phyloP scores from a whole-genome alignment of 139 green algal genomes.

The Raphidocelis subcapitata region DNA sequence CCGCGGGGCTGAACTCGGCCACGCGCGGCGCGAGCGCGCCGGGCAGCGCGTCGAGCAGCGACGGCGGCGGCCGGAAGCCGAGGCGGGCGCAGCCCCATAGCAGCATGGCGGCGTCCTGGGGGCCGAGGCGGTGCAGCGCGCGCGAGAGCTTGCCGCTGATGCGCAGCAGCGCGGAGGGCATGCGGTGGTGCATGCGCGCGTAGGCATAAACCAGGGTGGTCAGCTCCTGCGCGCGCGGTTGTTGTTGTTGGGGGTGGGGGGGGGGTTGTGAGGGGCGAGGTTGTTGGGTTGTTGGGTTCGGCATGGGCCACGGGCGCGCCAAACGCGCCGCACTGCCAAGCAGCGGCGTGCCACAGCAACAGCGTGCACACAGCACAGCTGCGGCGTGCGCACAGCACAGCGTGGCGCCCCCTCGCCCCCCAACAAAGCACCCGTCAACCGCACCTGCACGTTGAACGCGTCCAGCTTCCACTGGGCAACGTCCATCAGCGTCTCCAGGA shows the following conservation, averaged over 20 bases:
- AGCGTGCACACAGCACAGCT: too few relatives aligned
- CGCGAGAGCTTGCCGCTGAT: slow-evolving; percentile 3
- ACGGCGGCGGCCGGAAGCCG: neutral
- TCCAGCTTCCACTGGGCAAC: slow-evolving; percentile 16
- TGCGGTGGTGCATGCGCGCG: slow-evolving; percentile 15
- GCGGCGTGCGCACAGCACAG: too few relatives aligned
- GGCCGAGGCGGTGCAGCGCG: neutral
- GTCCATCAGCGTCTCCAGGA: slow-evolving; percentile 16
- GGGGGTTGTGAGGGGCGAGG: too few relatives aligned
- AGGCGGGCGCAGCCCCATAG: slow-evolving; percentile 17
- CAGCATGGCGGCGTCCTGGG: slow-evolving; percentile 19
- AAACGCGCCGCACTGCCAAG: too few relatives aligned
- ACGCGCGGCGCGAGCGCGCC: neutral
- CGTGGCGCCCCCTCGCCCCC: too few relatives aligned
- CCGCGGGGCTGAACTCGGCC: slow-evolving; percentile 20
- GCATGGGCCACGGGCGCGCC: too few relatives aligned
- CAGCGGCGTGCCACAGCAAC: too few relatives aligned
- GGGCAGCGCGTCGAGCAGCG: slow-evolving; percentile 24
- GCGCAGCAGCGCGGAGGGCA: slow-evolving; percentile 13
- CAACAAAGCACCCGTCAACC: neutral
- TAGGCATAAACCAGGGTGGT: slow-evolving; percentile 13
- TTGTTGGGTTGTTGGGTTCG: too few relatives aligned
- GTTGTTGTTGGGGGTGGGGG: neutral
- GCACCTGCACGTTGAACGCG: slow-evolving; percentile 10
- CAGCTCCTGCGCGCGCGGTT: slow-evolving; percentile 17